Evolutionary conservation across 1,284 basidiomycete genomes (phyloP).

Genomic region (Gymnopus androsaceus): DNA sequence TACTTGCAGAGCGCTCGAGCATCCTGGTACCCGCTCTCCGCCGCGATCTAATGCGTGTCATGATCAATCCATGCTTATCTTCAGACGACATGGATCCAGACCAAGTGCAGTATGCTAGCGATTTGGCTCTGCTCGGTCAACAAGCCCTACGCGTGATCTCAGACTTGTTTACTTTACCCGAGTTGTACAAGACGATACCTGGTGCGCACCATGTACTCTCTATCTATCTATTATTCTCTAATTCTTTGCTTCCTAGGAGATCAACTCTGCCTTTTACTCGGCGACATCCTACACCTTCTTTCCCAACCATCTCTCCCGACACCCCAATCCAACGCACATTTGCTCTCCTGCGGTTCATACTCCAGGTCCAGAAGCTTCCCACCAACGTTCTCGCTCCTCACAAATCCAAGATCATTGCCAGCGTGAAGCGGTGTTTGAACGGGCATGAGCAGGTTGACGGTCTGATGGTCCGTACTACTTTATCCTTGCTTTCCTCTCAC

Average conservation of each 20-base stretch:
- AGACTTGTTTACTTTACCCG: slow-evolving; percentile 45
- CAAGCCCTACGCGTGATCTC: slow-evolving; percentile 52
- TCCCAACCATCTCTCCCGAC: slow-evolving; percentile 36
- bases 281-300: slow-evolving; percentile 35
- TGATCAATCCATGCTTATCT: slow-evolving; percentile 2
- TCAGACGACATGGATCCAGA: slow-evolving; percentile 27
- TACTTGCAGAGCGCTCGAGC: slow-evolving; percentile 47
- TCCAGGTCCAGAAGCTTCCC: slow-evolving; percentile 51
- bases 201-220: slow-evolving; percentile 36
- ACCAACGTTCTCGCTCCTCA: slow-evolving; percentile 33
- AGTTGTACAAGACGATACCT: slow-evolving; percentile 46
- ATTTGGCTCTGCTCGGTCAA: slow-evolving; percentile 47
- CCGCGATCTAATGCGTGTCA: slow-evolving; percentile 13
- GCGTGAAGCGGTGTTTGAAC: slow-evolving; percentile 37
- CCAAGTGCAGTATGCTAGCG: slow-evolving; percentile 40
- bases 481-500: slow-evolving; percentile 6
- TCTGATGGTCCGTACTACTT: slow-evolving; percentile 39
- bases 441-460: slow-evolving; percentile 36
- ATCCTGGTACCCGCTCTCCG: slow-evolving; percentile 1
- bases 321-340: slow-evolving; percentile 47
- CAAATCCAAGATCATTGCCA: slow-evolving; percentile 29
- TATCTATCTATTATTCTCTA: slow-evolving; percentile 1
- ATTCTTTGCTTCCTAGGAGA: slow-evolving; percentile 29
- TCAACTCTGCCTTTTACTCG: slow-evolving; percentile 45
- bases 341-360: slow-evolving; percentile 48